Base-by-base conservation (phyloP, 345 rosid species). In the Eucalyptus curtisii region DNA sequence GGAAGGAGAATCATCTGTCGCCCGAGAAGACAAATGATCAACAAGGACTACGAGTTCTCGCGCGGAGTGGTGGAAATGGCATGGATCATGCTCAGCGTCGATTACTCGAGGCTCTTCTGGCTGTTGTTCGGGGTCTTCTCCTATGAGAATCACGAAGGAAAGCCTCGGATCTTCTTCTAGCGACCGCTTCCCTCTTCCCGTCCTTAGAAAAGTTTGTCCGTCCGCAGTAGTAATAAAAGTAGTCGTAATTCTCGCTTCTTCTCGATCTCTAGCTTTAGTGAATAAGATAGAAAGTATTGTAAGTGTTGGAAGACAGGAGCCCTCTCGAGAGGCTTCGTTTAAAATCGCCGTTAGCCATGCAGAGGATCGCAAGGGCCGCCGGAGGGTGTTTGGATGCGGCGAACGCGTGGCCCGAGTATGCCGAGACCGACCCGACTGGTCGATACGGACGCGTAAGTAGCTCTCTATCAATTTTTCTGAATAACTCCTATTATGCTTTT, bases 371-470 rank as follows among this genome's bases (percentile, higher is more conserved):
- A 42, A 89, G 90, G 87, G 49, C 86, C 10, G 90, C 92, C 44
- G 87, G 49, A 64, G 92, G 94, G 61, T 88, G 87, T 85, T 87
- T 87, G 57, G 93, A 89, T 86, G 94, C 90, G 49, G 92, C 88
- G 17, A 90, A 88, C 52, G 27, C 90, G 7, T 90, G 88, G 84
- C 89, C 87, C 80, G 90, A 90, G 48, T 97, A 96, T 86, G 98
- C 92, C 17, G 99, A 97, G 90, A 94, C 95, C 16, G 99, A 96
- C 89, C 99, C 99, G 79, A 93, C 99, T 12, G 95, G 96, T 90
- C 99, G 99, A 6, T 97, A 96, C 59, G 96, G 98, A 27, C 98
- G 98, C 82, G 99, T 97, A 96, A 94, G 99, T 92, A 87, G 42
- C 33, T 55, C 44, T 16, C 30, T 27, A 49, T 20, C 66, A 13